Conservation (phyloP, 805 yeast genomes). For the Lipomyces orientalis region DNA sequence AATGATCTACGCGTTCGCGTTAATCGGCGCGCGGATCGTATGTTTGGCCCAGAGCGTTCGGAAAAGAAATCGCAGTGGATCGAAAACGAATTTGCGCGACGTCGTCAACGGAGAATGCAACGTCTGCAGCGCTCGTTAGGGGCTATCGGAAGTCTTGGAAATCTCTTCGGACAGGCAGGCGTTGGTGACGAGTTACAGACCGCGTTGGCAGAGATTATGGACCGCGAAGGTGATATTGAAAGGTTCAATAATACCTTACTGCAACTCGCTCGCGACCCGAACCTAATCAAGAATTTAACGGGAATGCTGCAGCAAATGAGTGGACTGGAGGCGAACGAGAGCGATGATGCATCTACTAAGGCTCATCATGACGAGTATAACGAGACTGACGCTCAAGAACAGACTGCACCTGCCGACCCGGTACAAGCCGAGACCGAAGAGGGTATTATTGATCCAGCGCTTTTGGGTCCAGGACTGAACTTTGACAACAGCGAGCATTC, state of each 20-base stretch:
- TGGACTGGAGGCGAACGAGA: conserved; percentile 16
- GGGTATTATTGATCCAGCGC: neutral
- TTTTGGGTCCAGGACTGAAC: neutral
- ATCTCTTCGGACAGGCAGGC: conserved; percentile 29
- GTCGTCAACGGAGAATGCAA: conserved; percentile 65
- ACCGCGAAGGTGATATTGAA: conserved; percentile 37
- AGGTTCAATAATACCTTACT: conserved; percentile 40
- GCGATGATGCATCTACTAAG: neutral
- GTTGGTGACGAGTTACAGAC: conserved; percentile 40
- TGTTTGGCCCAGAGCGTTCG: conserved; percentile 68
- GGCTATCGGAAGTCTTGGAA: conserved; percentile 11
- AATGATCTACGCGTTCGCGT: conserved; percentile 83
- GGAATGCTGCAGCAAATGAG: conserved; percentile 36
- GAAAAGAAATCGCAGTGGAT: conserved; percentile 69
- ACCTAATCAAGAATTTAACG: conserved; percentile 38
- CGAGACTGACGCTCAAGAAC: neutral
- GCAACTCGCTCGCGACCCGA: conserved; percentile 41
- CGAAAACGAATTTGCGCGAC: conserved; percentile 68
- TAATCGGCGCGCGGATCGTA: conserved; percentile 66
- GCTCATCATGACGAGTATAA: neutral
- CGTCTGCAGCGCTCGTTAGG: conserved; percentile 43
- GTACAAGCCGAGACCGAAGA: neutral
- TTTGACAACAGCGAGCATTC: neutral
- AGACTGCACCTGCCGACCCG: neutral
- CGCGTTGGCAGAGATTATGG: conserved; percentile 38